Conservation (phyloP, 2,329 filamentous ascomycete genomes). For the Purpureocillium lavendulum region DNA sequence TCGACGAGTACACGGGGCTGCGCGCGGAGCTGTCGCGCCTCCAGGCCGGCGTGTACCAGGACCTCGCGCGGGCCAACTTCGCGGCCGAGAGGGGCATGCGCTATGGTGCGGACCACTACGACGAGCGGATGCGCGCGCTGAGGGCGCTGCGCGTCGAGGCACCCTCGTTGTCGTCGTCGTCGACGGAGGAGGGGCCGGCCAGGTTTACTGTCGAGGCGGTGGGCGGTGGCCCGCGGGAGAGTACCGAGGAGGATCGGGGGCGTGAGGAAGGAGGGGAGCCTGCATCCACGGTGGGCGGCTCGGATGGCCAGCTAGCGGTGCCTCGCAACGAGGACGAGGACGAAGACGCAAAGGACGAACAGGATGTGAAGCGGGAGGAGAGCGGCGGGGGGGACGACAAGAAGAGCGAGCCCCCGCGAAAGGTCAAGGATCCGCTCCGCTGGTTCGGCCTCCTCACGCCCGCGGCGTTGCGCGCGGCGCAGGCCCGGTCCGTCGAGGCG, state of each 20-base stretch:
- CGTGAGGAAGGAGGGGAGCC: neutral
- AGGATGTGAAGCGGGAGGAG: neutral
- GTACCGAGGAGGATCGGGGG: neutral
- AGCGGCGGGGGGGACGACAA: neutral
- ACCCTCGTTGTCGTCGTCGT: too few relatives aligned
- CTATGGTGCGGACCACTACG: constrained; percentile 64
- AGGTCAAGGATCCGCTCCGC: constrained; percentile 34
- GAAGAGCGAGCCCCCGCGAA: neutral
- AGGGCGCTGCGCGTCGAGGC: constrained; percentile 27
- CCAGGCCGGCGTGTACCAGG: constrained; percentile 47
- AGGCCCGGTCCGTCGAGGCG: constrained; percentile 45
- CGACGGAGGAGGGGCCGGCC: constrained; percentile 8
- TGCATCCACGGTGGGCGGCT: too few relatives aligned
- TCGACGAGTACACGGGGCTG: constrained; percentile 59
- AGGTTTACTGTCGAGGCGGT: constrained; percentile 10
- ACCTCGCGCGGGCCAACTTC: constrained; percentile 70
- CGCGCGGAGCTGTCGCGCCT: constrained; percentile 43
- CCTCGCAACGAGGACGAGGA: too few relatives aligned
- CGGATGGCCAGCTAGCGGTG: too few relatives aligned
- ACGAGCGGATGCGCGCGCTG: constrained; percentile 61
- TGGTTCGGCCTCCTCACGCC: constrained; percentile 51
- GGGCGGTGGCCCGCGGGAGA: constrained; percentile 1
- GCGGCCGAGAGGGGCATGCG: constrained; percentile 51
- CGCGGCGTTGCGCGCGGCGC: constrained; percentile 45
- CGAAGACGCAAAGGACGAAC: neutral